Percentiles rank a stretch among this genome's conserved stretches.
Conservation (phyloP, 768 basidiomycete species). For the Rubroboletus satanas region DNA sequence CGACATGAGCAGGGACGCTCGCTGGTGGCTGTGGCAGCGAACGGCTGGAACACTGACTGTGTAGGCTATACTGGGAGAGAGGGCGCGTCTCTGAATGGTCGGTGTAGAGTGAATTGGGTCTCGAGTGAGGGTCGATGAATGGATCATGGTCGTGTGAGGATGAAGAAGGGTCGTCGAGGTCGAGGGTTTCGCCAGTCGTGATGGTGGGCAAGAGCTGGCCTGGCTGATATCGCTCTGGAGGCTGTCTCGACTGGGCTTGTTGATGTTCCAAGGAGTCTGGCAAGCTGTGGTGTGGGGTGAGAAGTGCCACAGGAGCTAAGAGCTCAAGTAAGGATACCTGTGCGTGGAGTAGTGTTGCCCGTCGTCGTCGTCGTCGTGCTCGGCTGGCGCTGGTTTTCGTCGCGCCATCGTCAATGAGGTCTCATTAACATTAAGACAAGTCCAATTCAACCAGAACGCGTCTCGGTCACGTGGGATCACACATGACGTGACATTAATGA, state of each 20-base stretch:
- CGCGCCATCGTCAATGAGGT: constrained; percentile 9
- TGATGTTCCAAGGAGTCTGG: constrained; percentile 8
- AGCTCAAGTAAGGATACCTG: constrained; percentile 1
- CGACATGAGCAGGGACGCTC: constrained; percentile 10
- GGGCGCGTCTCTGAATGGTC: constrained; percentile 27
- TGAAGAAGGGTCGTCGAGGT: constrained; percentile 39
- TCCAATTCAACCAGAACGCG: constrained; percentile 2
- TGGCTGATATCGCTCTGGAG: constrained; percentile 48
- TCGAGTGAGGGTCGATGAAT: constrained; percentile 26
- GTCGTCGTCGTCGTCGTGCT: constrained; percentile 3
- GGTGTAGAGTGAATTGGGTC: constrained; percentile 24
- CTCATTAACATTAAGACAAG: too few relatives aligned
- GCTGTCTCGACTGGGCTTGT: constrained; percentile 1
- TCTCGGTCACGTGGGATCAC: constrained; percentile 15
- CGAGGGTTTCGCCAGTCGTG: constrained; percentile 61
- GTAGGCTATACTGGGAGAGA: constrained; percentile 36
- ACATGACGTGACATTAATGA: constrained; percentile 15
- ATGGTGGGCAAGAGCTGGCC: constrained; percentile 61
- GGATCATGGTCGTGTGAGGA: constrained; percentile 33
- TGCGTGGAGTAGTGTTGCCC: neutral
- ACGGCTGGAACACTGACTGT: constrained; percentile 35
- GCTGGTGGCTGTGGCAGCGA: constrained; percentile 25
- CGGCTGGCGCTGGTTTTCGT: constrained; percentile 23
- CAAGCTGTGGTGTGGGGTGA: constrained; percentile 3
- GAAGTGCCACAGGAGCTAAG: neutral